These are phyloP conservation scores for Ophiostoma montium DNA, from an alignment of 2,329 filamentous ascomycete species.

Conservation along the genomic window DNA sequence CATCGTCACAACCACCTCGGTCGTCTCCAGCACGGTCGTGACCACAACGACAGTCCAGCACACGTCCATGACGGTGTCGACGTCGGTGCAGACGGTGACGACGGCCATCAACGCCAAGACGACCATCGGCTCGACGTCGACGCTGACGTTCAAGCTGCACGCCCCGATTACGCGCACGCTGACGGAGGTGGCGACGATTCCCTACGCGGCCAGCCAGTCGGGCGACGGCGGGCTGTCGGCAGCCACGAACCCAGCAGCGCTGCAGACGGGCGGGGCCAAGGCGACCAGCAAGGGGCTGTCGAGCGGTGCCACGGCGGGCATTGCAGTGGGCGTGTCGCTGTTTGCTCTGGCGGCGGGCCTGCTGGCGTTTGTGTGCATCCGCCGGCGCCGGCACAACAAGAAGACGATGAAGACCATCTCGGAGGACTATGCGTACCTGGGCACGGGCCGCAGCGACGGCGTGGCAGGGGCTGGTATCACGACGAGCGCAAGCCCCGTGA, in stretches of 20 bases:
- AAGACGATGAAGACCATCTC: neutral
- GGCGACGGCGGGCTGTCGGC: neutral
- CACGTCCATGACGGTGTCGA: constrained; percentile 1
- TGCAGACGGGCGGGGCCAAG: neutral
- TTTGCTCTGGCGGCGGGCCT: constrained; percentile 3
- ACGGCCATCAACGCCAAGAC: constrained; percentile 11
- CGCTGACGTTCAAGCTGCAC: constrained; percentile 9
- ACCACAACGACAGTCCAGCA: constrained; percentile 3
- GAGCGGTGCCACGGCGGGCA: constrained; percentile 12
- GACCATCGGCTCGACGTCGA: constrained; percentile 13
- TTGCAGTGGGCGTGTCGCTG: constrained; percentile 11
- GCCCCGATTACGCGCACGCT: constrained; percentile 11
- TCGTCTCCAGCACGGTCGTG: constrained; percentile 4
- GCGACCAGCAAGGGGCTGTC: constrained; percentile 4
- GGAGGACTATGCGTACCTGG: constrained; percentile 25
- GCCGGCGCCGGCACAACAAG: constrained; percentile 4
- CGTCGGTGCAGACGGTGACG: constrained; percentile 4
- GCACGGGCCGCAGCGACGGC: constrained; percentile 17
- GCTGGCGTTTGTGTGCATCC: constrained; percentile 1
- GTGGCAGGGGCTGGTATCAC: neutral
- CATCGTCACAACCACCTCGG: constrained; percentile 3
- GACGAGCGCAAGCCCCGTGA: neutral
- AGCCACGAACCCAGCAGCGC: neutral
- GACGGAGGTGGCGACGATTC: constrained; percentile 7
- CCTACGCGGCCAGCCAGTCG: neutral